These are phyloP conservation scores for Clavispora fructus DNA, from an alignment of 805 yeast species.

Conservation along the genomic window DNA sequence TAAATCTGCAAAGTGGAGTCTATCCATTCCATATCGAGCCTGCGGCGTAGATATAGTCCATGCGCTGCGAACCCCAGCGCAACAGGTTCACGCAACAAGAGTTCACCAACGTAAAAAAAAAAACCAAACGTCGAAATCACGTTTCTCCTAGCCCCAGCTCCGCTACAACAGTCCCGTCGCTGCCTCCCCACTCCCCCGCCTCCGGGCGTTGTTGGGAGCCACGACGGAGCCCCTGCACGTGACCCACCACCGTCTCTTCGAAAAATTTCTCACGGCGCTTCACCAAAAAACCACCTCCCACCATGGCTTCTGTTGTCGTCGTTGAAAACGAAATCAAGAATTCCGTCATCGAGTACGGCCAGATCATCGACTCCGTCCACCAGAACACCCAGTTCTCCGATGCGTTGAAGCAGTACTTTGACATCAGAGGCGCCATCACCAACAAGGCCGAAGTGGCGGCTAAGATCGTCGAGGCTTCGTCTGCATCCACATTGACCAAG, in stretches of 20 bases:
- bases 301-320: conserved; percentile 39
- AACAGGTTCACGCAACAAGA: too few relatives aligned
- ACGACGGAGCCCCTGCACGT: conserved; percentile 9
- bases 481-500: conserved; percentile 24
- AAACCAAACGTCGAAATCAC: too few relatives aligned
- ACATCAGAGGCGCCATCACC: conserved; percentile 18
- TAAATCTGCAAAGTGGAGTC: too few relatives aligned
- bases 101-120: too few relatives aligned
- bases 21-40: too few relatives aligned
- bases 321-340: conserved; percentile 39
- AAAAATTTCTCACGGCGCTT: conserved; percentile 12
- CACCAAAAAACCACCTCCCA: conserved; percentile 6
- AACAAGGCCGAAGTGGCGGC: conserved; percentile 25
- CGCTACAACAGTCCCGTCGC: too few relatives aligned
- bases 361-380: conserved; percentile 30
- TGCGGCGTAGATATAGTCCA: too few relatives aligned
- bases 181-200: too few relatives aligned
- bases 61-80: too few relatives aligned
- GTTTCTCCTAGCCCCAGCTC: too few relatives aligned
- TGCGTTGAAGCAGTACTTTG: conserved; percentile 19
- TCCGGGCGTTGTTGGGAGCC: neutral
- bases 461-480: conserved; percentile 23
- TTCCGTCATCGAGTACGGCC: conserved; percentile 36
- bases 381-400: conserved; percentile 25
- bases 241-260: conserved; percentile 6